Conservation (phyloP, 2,329 filamentous ascomycete genomes). For the Colletotrichum sp. region DNA sequence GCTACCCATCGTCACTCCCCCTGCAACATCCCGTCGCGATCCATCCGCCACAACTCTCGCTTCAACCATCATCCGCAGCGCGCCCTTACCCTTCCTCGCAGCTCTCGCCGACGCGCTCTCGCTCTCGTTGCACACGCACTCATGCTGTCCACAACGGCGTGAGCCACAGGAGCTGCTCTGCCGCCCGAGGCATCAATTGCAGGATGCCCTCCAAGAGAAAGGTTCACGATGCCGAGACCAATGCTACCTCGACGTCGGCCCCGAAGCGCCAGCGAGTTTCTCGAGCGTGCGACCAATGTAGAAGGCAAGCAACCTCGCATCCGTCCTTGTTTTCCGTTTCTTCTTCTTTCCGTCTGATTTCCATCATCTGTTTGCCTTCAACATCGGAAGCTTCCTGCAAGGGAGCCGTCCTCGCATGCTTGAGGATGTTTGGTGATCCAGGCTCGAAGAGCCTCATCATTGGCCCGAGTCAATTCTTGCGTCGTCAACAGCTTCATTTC, state of each 20-base stretch:
- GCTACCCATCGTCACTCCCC: neutral
- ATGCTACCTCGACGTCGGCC: slow-evolving; percentile 25
- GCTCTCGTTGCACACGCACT: neutral
- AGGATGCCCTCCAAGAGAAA: slow-evolving; percentile 46
- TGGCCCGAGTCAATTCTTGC: neutral
- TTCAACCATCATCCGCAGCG: slow-evolving; percentile 1
- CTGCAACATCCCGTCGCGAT: neutral
- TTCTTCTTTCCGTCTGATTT: neutral
- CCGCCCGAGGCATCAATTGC: slow-evolving; percentile 16
- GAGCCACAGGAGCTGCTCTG: slow-evolving; percentile 16
- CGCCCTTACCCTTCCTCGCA: neutral
- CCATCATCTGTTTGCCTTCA: neutral
- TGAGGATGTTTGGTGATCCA: neutral
- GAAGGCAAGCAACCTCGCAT: slow-evolving; percentile 33
- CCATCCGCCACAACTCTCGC: neutral
- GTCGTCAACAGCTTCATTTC: neutral
- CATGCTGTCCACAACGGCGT: slow-evolving; percentile 15
- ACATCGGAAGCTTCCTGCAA: neutral
- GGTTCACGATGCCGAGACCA: slow-evolving; percentile 29
- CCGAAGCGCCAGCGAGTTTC: slow-evolving; percentile 69
- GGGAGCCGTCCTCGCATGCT: neutral
- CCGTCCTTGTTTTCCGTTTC: neutral
- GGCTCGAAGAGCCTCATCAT: neutral
- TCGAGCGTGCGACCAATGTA: slow-evolving; percentile 72
- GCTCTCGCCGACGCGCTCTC: neutral